Evolutionary conservation across 2,329 filamentous ascomycete species (phyloP).

Genomic region (Plectosphaerella cucumerina): DNA sequence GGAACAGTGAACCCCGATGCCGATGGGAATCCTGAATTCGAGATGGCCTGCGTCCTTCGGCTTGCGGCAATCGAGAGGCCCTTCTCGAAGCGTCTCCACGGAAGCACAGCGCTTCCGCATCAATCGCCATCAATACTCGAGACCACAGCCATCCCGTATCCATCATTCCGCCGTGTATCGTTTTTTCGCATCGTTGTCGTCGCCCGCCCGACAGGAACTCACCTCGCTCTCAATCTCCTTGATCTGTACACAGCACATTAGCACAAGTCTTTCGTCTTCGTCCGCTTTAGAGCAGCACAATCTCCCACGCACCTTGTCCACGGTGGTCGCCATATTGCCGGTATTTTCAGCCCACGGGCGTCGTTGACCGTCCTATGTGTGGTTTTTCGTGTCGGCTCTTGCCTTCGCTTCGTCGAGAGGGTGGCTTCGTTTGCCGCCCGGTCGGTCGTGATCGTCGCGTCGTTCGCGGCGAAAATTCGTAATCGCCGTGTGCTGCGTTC

Average conservation of each 20-base stretch:
- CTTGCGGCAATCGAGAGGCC: too few relatives aligned
- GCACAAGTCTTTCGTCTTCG: conserved; percentile 15
- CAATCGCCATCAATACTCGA: too few relatives aligned
- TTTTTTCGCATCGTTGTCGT: too few relatives aligned
- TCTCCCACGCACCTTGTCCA: conserved; percentile 73
- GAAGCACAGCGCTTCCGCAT: conserved; percentile 3
- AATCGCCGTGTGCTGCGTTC: not conserved
- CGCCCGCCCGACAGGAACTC: conserved; percentile 28
- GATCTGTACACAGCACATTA: conserved; percentile 58
- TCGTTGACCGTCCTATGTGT: not conserved
- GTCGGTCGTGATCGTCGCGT: not conserved
- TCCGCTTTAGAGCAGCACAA: not conserved
- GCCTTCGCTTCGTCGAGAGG: not conserved
- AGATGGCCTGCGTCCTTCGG: not conserved
- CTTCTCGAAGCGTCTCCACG: not conserved
- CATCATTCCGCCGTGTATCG: too few relatives aligned
- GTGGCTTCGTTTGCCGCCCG: not conserved
- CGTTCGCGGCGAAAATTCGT: not conserved
- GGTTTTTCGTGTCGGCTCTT: not conserved
- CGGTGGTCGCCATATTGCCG: conserved; percentile 86
- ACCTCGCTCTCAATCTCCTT: conserved; percentile 96
- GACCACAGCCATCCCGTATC: too few relatives aligned
- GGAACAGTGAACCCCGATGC: not conserved
- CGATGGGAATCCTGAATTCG: not conserved
- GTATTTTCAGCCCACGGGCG: conserved; percentile 8